Conservation (phyloP, 768 basidiomycete genomes). For the Suillus decipiens region DNA sequence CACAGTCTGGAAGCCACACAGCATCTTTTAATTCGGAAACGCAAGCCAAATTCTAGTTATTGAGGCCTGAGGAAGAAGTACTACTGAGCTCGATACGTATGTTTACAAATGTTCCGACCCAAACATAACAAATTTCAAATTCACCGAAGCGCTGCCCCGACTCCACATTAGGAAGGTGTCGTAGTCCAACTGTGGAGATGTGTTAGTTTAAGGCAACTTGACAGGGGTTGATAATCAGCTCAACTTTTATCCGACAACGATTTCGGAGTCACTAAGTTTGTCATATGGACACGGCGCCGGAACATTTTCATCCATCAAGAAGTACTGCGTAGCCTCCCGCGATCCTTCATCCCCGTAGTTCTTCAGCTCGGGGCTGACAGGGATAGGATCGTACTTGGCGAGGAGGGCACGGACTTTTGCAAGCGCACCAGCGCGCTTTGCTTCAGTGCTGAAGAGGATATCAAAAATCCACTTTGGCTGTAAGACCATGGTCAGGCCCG, state of each 20-base stretch:
- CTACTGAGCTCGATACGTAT: background rate
- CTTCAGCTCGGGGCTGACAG: slow-evolving; percentile 25
- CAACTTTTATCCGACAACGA: slow-evolving; percentile 10
- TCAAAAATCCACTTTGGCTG: slow-evolving; percentile 28
- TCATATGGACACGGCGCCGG: slow-evolving; percentile 23
- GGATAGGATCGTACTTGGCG: slow-evolving; percentile 22
- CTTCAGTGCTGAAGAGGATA: slow-evolving; percentile 23
- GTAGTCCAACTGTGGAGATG: background rate
- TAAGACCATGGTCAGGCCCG: slow-evolving; percentile 24
- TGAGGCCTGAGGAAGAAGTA: background rate
- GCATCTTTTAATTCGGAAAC: background rate
- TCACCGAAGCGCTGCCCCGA: background rate
- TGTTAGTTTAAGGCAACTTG: background rate
- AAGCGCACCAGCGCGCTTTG: slow-evolving; percentile 21
- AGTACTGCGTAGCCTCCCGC: slow-evolving; percentile 25
- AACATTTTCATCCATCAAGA: slow-evolving; percentile 24
- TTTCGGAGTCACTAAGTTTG: slow-evolving; percentile 9
- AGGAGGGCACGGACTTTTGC: slow-evolving; percentile 20
- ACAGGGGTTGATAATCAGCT: background rate
- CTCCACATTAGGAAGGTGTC: slow-evolving; percentile 11
- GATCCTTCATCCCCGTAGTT: slow-evolving; percentile 24
- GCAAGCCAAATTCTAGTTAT: background rate
- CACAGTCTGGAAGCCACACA: background rate
- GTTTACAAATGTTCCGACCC: too few species aligned
- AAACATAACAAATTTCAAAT: background rate